A percentile compares a stretch with the other conserved stretches of the same genome.
Evolutionary conservation across 2,329 filamentous ascomycete genomes (phyloP).

Genomic region (Myriosclerotinia duriaeana): DNA sequence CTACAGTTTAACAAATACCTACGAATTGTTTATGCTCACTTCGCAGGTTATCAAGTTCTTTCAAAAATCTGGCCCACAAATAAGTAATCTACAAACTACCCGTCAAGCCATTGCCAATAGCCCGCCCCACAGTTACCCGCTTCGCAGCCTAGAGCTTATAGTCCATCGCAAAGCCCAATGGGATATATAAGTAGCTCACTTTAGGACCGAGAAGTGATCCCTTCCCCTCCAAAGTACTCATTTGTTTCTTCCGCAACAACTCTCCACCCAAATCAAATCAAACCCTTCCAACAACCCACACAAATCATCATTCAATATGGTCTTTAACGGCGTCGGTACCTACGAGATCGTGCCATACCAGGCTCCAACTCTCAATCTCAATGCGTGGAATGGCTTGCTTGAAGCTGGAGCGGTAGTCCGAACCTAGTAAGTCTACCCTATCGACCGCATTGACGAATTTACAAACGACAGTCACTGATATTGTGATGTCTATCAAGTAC

Average conservation of each 20-base stretch:
- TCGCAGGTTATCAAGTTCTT: no score
- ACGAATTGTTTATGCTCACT: no score
- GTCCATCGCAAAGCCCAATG: neutral
- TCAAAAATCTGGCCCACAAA: no score
- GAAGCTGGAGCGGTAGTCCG: conserved; percentile 4
- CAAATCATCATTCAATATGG: conserved; percentile 10
- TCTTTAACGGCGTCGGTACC: neutral
- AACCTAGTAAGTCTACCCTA: conserved; percentile 2
- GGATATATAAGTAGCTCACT: conserved; percentile 3
- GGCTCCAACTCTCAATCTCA: conserved; percentile 14
- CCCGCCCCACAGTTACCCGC: no score
- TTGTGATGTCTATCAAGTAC: neutral
- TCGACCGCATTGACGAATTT: neutral
- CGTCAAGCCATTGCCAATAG: no score
- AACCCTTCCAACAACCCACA: neutral
- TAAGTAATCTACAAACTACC: no score
- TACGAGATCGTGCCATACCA: conserved; percentile 17
- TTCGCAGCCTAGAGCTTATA: neutral
- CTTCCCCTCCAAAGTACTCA: neutral
- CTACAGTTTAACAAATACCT: no score
- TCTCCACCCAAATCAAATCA: neutral
- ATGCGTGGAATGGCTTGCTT: neutral
- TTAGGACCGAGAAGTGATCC: neutral
- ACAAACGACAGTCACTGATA: neutral
- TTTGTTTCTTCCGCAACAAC: neutral